phyloP scores from a whole-genome alignment of 345 rosid species.

The Balakata baccata region DNA sequence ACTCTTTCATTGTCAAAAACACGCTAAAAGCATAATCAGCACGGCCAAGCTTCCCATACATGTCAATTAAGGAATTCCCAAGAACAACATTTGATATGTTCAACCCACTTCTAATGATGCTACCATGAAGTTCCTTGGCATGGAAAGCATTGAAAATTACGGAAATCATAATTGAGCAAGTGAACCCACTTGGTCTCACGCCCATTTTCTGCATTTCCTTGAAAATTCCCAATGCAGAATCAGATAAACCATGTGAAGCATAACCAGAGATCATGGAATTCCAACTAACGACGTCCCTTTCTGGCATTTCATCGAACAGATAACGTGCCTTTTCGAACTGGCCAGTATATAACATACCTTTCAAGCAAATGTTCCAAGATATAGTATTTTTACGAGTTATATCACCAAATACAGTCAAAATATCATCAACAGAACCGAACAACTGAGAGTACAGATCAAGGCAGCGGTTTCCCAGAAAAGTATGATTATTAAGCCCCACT shows the following conservation, averaged over 20 bases:
- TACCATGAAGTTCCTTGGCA: constrained; percentile 61
- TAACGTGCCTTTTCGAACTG: constrained; percentile 25
- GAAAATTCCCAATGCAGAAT: constrained; percentile 40
- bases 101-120: constrained; percentile 44
- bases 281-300: constrained; percentile 64
- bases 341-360: constrained; percentile 34
- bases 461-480: constrained; percentile 66
- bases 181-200: constrained; percentile 48
- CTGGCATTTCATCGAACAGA: constrained; percentile 67
- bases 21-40: constrained; percentile 46
- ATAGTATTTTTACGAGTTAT: constrained; percentile 43
- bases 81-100: constrained; percentile 46
- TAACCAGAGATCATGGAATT: constrained; percentile 62
- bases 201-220: constrained; percentile 46
- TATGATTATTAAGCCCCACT: constrained; percentile 44
- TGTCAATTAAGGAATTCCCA: constrained; percentile 64
- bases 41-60: constrained; percentile 61
- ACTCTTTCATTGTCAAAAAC: constrained; percentile 48
- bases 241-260: constrained; percentile 38
- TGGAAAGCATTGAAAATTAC: constrained; percentile 39
- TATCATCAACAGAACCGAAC: constrained; percentile 38
- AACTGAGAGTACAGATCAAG: constrained; percentile 54
- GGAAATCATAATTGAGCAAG: constrained; percentile 54
- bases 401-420: constrained; percentile 42
- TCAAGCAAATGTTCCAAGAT: constrained; percentile 67